Conservation (phyloP, 2,329 filamentous ascomycete genomes). For the Ophiostoma quercus region DNA sequence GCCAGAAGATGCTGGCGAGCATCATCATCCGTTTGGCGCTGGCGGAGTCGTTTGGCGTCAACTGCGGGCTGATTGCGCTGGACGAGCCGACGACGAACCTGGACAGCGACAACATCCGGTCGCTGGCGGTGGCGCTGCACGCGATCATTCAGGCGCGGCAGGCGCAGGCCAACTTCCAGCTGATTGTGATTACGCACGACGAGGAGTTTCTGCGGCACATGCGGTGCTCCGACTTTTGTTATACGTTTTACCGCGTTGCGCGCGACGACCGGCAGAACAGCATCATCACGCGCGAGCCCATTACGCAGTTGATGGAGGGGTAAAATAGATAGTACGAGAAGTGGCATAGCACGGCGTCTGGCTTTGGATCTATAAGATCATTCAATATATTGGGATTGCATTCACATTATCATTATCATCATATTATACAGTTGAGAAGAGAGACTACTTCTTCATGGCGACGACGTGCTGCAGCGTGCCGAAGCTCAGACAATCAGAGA, state of each 20-base stretch:
- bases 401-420: constrained; percentile 1
- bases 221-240: constrained; percentile 88
- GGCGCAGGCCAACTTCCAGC: constrained; percentile 89
- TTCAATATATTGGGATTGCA: not conserved
- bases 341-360: not conserved
- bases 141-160: constrained; percentile 79
- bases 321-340: not conserved
- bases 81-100: constrained; percentile 98
- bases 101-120: constrained; percentile 89
- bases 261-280: constrained; percentile 83
- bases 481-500: constrained; percentile 83
- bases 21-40: constrained; percentile 97
- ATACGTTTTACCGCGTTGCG: constrained; percentile 83
- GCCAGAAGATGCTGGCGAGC: constrained; percentile 91
- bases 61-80: constrained; percentile 86
- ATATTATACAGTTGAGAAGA: not conserved
- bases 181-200: constrained; percentile 98
- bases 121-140: constrained; percentile 76
- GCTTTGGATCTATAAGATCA: not conserved
- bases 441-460: constrained; percentile 28
- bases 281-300: constrained; percentile 67
- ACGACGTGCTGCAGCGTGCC: constrained; percentile 71
- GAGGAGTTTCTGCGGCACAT: constrained; percentile 92
- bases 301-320: constrained; percentile 44
- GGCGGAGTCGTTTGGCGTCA: constrained; percentile 92